Conservation (phyloP, 257 asterid genomes). For the Dorcoceras hygrometricum region DNA sequence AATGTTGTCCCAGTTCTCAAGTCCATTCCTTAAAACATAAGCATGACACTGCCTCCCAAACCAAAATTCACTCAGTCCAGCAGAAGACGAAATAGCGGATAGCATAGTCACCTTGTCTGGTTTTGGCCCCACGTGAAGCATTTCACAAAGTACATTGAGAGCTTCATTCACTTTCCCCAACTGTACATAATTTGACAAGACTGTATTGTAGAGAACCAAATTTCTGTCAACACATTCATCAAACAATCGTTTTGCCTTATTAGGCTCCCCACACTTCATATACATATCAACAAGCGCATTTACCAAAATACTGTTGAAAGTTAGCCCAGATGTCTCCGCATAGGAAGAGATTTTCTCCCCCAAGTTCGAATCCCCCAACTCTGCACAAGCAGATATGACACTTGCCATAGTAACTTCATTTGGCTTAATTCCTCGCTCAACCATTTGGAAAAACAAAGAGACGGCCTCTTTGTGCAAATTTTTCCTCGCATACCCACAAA, state of each 20-base stretch:
- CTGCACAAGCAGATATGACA: constrained; percentile 46
- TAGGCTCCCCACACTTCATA: constrained; percentile 50
- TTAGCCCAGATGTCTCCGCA: constrained; percentile 29
- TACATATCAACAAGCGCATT: constrained; percentile 58
- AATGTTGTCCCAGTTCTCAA: constrained; percentile 41
- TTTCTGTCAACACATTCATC: constrained; percentile 36
- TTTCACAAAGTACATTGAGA: constrained; percentile 33
- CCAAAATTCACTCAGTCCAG: constrained; percentile 35
- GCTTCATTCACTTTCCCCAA: constrained; percentile 41
- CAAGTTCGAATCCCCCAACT: constrained; percentile 40
- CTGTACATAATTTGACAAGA: constrained; percentile 51
- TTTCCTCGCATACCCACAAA: constrained; percentile 41
- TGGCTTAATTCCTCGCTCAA: constrained; percentile 39
- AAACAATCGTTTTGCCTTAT: constrained; percentile 43
- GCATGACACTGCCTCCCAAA: constrained; percentile 54
- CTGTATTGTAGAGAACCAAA: constrained; percentile 45
- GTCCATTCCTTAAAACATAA: constrained; percentile 41
- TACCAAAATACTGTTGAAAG: constrained; percentile 37
- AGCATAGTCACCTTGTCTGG: constrained; percentile 56
- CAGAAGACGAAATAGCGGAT: constrained; percentile 44
- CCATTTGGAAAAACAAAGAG: constrained; percentile 49
- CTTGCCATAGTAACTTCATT: constrained; percentile 40
- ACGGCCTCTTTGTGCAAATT: constrained; percentile 42
- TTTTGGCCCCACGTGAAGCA: constrained; percentile 34
- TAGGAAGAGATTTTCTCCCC: constrained; percentile 37